Conservation (phyloP, 345 rosid genomes). For the Eucalyptus decipiens region DNA sequence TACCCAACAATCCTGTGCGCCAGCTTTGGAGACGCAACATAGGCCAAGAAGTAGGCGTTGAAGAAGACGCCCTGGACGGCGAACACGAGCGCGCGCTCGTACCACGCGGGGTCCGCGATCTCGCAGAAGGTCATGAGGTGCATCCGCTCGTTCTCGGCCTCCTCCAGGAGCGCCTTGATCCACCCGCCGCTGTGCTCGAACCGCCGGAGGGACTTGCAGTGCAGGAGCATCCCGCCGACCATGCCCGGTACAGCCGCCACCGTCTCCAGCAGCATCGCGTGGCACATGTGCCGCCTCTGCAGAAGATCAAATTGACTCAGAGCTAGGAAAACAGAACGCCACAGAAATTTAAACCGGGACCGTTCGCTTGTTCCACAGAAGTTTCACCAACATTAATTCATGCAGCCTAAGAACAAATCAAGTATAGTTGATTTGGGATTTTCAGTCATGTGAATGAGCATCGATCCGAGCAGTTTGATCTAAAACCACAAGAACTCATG, state of each 20-base stretch:
- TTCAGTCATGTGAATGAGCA: not conserved
- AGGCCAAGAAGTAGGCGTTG: conserved; percentile 42
- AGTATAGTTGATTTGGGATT: not conserved
- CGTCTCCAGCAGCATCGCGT: conserved; percentile 55
- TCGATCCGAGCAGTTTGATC: not conserved
- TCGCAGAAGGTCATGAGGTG: conserved; percentile 62
- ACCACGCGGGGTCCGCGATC: conserved; percentile 41
- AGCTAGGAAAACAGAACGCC: not conserved
- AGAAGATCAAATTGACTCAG: not conserved
- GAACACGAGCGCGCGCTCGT: conserved; percentile 43
- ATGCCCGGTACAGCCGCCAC: conserved; percentile 60
- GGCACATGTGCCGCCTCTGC: conserved; percentile 59
- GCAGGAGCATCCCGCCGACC: conserved; percentile 65
- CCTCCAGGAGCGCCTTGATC: conserved; percentile 59
- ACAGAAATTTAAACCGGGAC: not conserved
- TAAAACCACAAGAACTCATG: not conserved
- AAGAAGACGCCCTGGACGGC: conserved; percentile 48
- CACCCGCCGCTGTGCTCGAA: conserved; percentile 62
- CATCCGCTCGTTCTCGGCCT: conserved; percentile 63
- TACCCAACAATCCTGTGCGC: conserved; percentile 51
- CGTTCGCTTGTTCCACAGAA: not conserved
- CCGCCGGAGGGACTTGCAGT: conserved; percentile 41
- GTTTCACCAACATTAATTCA: not conserved
- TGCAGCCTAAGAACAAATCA: not conserved
- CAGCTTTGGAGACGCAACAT: conserved; percentile 42